phyloP scores from a whole-genome alignment of 139 green algal species.

The Chlorella vulgaris region DNA sequence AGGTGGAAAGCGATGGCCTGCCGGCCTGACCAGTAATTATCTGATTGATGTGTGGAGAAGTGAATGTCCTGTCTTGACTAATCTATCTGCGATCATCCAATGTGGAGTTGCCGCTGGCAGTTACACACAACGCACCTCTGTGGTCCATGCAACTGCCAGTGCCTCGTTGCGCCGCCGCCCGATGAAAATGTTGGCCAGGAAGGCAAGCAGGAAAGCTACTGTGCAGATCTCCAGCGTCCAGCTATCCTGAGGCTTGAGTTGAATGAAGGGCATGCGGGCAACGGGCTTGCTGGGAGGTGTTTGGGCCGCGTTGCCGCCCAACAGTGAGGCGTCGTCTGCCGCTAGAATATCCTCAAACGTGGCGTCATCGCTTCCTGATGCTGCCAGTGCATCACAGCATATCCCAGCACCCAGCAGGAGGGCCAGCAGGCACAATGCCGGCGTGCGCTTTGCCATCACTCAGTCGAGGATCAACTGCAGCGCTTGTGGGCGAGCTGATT shows the following conservation, averaged over 20 bases:
- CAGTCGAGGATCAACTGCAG: not conserved
- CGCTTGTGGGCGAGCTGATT: not conserved
- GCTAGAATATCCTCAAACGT: not conserved
- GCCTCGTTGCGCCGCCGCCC: slow-evolving; percentile 33
- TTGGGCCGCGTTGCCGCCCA: not conserved
- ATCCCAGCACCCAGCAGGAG: slow-evolving; percentile 2
- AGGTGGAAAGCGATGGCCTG: no score
- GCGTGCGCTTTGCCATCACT: not conserved
- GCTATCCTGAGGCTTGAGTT: slow-evolving; percentile 17
- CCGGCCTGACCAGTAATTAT: no score
- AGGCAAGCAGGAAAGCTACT: not conserved
- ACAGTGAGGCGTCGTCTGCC: not conserved
- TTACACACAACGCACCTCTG: slow-evolving; percentile 9
- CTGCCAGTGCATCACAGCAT: no score
- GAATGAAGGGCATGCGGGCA: not conserved
- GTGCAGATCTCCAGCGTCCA: slow-evolving; percentile 22
- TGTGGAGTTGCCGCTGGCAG: no score
- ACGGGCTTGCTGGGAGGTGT: not conserved
- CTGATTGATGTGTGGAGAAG: no score
- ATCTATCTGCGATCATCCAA: no score
- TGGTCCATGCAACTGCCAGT: slow-evolving; percentile 31
- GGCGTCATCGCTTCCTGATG: not conserved
- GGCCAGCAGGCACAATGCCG: not conserved
- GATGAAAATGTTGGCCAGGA: slow-evolving; percentile 31
- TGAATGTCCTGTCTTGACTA: no score